Base-by-base conservation (phyloP, 257 asterid genomes). In the Gynochthodes officinalis region DNA sequence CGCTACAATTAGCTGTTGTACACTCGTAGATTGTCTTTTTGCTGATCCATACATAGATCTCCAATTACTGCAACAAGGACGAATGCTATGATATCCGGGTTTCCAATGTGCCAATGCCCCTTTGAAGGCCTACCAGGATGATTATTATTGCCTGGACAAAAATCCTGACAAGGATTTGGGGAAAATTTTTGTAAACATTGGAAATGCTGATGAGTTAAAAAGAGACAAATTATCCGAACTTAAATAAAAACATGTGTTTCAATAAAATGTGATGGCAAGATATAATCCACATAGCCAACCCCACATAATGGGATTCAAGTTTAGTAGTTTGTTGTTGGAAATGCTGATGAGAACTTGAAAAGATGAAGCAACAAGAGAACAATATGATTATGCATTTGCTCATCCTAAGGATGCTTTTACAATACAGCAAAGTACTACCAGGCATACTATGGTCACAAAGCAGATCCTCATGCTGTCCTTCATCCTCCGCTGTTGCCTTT, bases 351-450 rank as follows among this genome's bases (percentile, higher is more conserved):
- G 96, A n/a, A 91, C 88, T 80, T 79, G 91, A 85, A 94, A 91
- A 87, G 96, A 89, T 80, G 96, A 89, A 80, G 89, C 92, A 70
- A 91, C 97, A 19, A 89, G 96, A 83, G 98, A 87, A 82, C 96
- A 93, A 73, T 93, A 91, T 80, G 96, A 89, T 78, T 93, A 91
- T 79, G 96, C 97, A 75, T 85, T 91, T 83, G 96, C 89, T 66
- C 96, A 89, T n/a, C n/a, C n/a, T 84, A 96, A 96, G 13, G 96
- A 93, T 75, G 96, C n/a, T 87, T 93, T 76, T 89, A 93, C 81
- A 91, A 91, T 73, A 81, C 97, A 49, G 97, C 98, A 50, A n/a
- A 81, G 44, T 93, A 93, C 86, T 90, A 93, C 81, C 96, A 74
- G 72, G 98, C 98, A 75, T 91, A 90, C 83, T 91, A 93, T 73